These are phyloP conservation scores for Stenocarpella maydis DNA, from an alignment of 2,329 filamentous ascomycete genomes.

Conservation along the genomic window DNA sequence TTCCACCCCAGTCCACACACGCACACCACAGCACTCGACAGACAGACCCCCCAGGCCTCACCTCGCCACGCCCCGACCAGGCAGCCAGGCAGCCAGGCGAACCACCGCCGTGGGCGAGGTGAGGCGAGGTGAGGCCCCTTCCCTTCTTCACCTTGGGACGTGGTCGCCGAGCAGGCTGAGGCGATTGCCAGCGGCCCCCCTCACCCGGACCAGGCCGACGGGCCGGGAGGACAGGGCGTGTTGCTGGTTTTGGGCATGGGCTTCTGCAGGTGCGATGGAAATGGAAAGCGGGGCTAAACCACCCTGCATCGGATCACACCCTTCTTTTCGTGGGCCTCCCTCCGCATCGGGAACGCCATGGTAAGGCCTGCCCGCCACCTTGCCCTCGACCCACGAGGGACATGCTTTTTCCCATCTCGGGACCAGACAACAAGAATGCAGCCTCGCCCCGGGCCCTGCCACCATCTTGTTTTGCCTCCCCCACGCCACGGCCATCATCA, in stretches of 20 bases:
- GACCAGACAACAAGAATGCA: conserved; percentile 9
- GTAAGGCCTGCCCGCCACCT: neutral
- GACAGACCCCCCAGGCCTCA: neutral
- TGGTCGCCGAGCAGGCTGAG: neutral
- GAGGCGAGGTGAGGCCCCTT: too few relatives aligned
- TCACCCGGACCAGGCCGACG: neutral
- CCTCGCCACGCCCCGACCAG: neutral
- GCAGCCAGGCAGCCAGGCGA: too few relatives aligned
- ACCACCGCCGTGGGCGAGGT: neutral
- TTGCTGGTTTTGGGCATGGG: conserved; percentile 1
- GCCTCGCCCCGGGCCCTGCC: neutral
- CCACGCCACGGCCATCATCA: conserved; percentile 9
- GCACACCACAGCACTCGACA: neutral
- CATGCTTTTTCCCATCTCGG: conserved; percentile 22
- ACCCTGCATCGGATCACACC: conserved; percentile 19
- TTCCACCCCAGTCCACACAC: too few relatives aligned
- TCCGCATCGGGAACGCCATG: conserved; percentile 11
- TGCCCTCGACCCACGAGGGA: neutral
- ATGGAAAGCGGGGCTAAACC: conserved; percentile 12
- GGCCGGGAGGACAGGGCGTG: neutral
- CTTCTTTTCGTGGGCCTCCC: neutral
- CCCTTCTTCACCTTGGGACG: neutral
- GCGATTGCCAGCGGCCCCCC: conserved; percentile 15
- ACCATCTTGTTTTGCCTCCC: conserved; percentile 19
- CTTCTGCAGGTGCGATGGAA: conserved; percentile 8